Base-by-base conservation (phyloP, 2,329 filamentous ascomycete species). In the Tympanopsis confertula region DNA sequence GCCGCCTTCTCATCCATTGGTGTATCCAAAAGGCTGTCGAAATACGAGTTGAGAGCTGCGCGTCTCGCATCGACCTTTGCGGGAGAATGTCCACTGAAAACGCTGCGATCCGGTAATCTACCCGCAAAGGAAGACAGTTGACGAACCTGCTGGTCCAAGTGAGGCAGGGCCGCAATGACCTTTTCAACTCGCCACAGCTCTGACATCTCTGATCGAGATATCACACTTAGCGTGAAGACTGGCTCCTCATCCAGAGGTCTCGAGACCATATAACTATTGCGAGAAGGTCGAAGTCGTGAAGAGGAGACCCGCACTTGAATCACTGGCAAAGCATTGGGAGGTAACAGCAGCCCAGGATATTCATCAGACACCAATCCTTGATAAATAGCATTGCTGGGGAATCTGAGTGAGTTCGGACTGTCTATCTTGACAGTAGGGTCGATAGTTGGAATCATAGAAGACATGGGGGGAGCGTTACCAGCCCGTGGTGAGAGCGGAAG, bases 181-280 rank as follows among this genome's bases (percentile, higher is more conserved):
- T 98, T 98, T 59, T 98, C 91, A 5, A 94, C 77, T 20, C 89
- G 78, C 89, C 91, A 96, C 10, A 98, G 66, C 55, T 96, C 89
- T 39, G 71, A 74, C 3, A 74, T 66, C 43, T 86, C 78, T 0
- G 78, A 80, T 39, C 88, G 78, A 7, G 83, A 83, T 49, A 86
- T 82, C 24, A 98, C 66, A 14, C 87, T 88, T 38, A 98, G 66
- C 0, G 87, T 94, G 51, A 96, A 95, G 1, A 96, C 89, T 0
- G 88, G 86, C 48, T 95, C 88, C 52, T 94, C 89, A 41, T 95
- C 88, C 15, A 83, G 66, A 43, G 85, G 80, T 37, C 78, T 89
- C 10, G 87, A 66, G 2, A 79, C 84, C 50, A 94, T 66, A 47
- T 91, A 74, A 54, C 88, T 95, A 26, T 86, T 78, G 44, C 89